Evolutionary conservation across 176 grass and related monocot genomes (phyloP), one percentile per base, ranked within the genome.

Genomic region (Aegilops sharonensis): DNA sequence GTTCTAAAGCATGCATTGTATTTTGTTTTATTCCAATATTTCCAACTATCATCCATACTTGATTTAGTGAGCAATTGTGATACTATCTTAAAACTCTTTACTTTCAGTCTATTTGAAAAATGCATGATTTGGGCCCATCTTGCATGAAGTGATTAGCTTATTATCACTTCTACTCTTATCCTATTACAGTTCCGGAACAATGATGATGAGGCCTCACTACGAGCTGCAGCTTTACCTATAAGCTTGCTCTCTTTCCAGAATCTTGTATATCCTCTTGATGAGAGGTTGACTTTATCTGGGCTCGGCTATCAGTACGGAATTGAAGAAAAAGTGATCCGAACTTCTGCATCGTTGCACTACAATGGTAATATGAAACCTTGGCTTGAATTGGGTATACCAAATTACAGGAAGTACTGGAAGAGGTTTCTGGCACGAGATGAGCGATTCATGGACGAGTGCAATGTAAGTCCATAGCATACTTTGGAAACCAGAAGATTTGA

Each of bases 321-420:
- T 67, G 71, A 83, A 77, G 81, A 84, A 72, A 89, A 94, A 70
- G 60, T 14, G 63, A 61, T 78, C 24, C 88, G 75, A 59, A 92
- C n/a, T 87, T 90, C 90, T 42, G 60, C 65, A 65, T 88, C 90
- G 25, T 88, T 99, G 85, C 97, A 99, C 83, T 99, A 97, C 74
- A 97, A 99, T 72, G 97, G 97, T 83, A 93, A 94, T 39, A 94
- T 96, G 97, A 99, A 99, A 87, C 97, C 97, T 80, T 99, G 97
- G 97, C 92, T 99, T 89, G 94, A 99, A 76, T 88, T 99, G 62
- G 97, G 97, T 47, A 99, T 99, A 87, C 92, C 94, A 62, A 89
- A 90, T 29, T 94, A 99, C 85, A 97, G 89, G 85, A 97, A 85
- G 66, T 94, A 94, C 75, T 99, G 94, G 94, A 96, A 92, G 74